Conservation (phyloP, 768 basidiomycete genomes). For the Suillus luteus region DNA sequence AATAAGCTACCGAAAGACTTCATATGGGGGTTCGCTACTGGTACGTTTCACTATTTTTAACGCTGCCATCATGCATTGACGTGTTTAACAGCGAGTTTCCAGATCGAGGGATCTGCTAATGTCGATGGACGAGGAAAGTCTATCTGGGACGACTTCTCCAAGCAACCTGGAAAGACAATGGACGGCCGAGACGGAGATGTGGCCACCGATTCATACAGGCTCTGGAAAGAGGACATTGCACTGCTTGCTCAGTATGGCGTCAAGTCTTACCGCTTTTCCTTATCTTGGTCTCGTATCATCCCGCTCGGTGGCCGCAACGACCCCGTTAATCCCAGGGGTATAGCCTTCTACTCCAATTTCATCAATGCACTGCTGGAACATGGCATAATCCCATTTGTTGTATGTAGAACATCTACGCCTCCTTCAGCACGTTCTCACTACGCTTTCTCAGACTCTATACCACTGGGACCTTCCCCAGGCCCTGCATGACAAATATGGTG, state of each 20-base stretch:
- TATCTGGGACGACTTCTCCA: slow-evolving; percentile 76
- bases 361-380: slow-evolving; percentile 66
- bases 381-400: slow-evolving; percentile 70
- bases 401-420: slow-evolving; percentile 33
- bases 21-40: slow-evolving; percentile 73
- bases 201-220: slow-evolving; percentile 69
- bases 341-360: slow-evolving; percentile 68
- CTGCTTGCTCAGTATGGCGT: slow-evolving; percentile 65
- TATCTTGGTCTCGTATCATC: slow-evolving; percentile 77
- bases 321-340: slow-evolving; percentile 69
- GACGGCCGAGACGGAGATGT: slow-evolving; percentile 70
- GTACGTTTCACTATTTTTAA: slow-evolving; percentile 32
- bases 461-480: slow-evolving; percentile 82
- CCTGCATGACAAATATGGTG: slow-evolving; percentile 72
- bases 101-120: slow-evolving; percentile 69
- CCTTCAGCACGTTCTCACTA: slow-evolving; percentile 5
- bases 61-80: slow-evolving; percentile 9
- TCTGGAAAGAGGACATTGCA: slow-evolving; percentile 68
- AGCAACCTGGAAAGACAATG: slow-evolving; percentile 63
- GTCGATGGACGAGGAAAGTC: slow-evolving; percentile 65
- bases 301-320: slow-evolving; percentile 74
- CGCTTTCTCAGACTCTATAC: slow-evolving; percentile 54
- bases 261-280: slow-evolving; percentile 74
- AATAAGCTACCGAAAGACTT: slow-evolving; percentile 58
- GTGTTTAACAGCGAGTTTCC: slow-evolving; percentile 56